Evolutionary conservation across 345 rosid genomes (phyloP), one percentile per base, ranked within the genome.

Genomic region (Odontarrhena argentea): DNA sequence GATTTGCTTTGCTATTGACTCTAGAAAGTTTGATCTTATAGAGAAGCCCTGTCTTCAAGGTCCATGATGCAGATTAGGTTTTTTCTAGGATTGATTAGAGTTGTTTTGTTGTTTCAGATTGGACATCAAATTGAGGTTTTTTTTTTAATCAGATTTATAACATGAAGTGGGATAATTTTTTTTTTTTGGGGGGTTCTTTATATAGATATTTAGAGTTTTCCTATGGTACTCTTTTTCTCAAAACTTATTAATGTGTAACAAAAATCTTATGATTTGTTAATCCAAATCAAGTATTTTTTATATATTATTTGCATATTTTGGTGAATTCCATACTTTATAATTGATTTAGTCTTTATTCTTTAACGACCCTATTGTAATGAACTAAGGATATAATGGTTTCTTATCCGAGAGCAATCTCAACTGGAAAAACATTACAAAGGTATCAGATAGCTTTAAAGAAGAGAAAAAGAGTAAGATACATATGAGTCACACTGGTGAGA

Each of bases 1-100:
- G 62, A 42, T 54, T 66, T 54, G 54, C 25, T 54, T 66, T 4
- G 70, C 43, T 54, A 55, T 66, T 12, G 14, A 32, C 1, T 15
- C 45, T 3, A 43, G 6, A 6, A 22, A 36, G 44, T 22, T 66
- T 66, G 3, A 5, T 32, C 4, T n/a, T 35, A 32, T 53, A 35
- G 2, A 0, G 22, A 22, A 1, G 15, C n/a, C 8, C n/a, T 61
- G 66, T 25, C 25, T 61, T 61, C 11, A 22, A 55, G 25, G 13
- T 55, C 9, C 4, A 36, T 7, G 60, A 1, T 55, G 36, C 8
- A 10, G 43, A 55, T 15, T 36, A 55, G 44, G 57, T 0, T 1
- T n/a, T n/a, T 53, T 53, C 2, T 1, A 6, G 37, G 24, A 32
- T 52, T 52, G 24, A 12, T 53, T 32, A 32, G 38, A 13, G 6